phyloP scores from a whole-genome alignment of 2,329 filamentous ascomycete species.

The Capronia epimyces region DNA sequence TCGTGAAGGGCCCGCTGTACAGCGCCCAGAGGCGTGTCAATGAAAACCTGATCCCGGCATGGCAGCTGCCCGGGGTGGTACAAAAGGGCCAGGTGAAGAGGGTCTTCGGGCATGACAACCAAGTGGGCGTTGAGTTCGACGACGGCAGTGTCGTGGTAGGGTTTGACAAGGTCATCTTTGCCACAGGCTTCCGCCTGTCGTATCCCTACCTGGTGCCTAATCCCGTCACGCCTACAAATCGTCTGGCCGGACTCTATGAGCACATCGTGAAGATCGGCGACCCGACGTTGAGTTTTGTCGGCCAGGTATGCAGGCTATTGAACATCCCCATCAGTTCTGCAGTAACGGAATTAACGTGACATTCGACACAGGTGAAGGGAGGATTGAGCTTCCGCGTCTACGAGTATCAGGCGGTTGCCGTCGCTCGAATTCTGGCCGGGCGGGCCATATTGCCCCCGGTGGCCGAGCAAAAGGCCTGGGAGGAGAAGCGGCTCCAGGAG shows the following conservation, averaged over 20 bases:
- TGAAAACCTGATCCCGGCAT: slow-evolving; percentile 46
- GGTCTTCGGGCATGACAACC: slow-evolving; percentile 37
- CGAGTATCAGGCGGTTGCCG: slow-evolving; percentile 61
- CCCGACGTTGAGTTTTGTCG: slow-evolving; percentile 59
- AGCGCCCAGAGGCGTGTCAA: slow-evolving; percentile 56
- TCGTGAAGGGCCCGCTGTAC: slow-evolving; percentile 46
- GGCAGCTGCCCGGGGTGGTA: slow-evolving; percentile 45
- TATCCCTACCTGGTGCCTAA: slow-evolving; percentile 65
- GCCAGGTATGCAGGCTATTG: slow-evolving; percentile 32
- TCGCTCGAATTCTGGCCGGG: slow-evolving; percentile 41
- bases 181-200: slow-evolving; percentile 63
- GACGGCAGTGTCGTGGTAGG: slow-evolving; percentile 50
- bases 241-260: slow-evolving; percentile 48
- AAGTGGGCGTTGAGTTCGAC: slow-evolving; percentile 45
- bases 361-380: background rate
- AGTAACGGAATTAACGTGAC: too few species aligned
- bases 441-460: slow-evolving; percentile 25
- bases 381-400: slow-evolving; percentile 63
- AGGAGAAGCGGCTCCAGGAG: slow-evolving; percentile 21
- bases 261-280: slow-evolving; percentile 67
- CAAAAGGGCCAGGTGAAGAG: background rate
- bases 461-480: slow-evolving; percentile 32
- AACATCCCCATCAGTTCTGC: too few species aligned
- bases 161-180: slow-evolving; percentile 59
- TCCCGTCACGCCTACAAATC: slow-evolving; percentile 27